Percentiles rank a stretch among this genome's conserved stretches.
Conservation (phyloP, 768 basidiomycete species). For the Krasilnikovozyma curviuscula region DNA sequence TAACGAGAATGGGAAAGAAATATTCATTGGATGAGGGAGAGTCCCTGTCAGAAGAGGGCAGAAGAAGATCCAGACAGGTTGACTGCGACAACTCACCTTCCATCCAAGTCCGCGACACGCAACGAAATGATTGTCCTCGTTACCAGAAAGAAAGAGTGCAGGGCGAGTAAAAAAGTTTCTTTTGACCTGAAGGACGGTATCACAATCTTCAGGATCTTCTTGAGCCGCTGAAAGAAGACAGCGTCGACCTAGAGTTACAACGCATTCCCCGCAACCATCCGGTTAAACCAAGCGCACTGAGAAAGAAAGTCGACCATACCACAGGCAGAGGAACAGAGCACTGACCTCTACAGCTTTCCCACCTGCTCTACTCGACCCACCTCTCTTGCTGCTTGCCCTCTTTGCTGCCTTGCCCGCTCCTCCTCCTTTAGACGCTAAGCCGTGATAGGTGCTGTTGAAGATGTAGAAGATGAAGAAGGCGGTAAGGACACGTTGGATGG, state of each 20-base stretch:
- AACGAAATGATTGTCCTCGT: conserved; percentile 79
- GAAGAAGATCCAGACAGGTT: background rate
- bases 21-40: background rate
- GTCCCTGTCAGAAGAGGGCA: background rate
- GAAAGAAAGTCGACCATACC: conserved; percentile 5
- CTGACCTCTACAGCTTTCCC: conserved; percentile 13
- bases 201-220: conserved; percentile 59
- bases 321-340: too few species aligned
- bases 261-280: background rate
- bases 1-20: background rate
- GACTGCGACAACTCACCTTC: conserved; percentile 30
- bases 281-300: background rate
- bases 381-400: background rate
- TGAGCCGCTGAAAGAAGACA: conserved; percentile 65
- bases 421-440: conserved; percentile 27
- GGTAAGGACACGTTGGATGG: conserved; percentile 53
- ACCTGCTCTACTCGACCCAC: conserved; percentile 4
- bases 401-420: background rate
- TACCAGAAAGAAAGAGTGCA: conserved; percentile 75
- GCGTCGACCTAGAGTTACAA: conserved; percentile 51
- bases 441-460: conserved; percentile 42
- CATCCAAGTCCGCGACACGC: conserved; percentile 85
- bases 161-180: conserved; percentile 64
- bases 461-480: conserved; percentile 51
- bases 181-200: conserved; percentile 70